These are phyloP conservation scores for Massarina eburnea DNA, from an alignment of 2,329 filamentous ascomycete genomes.

Conservation along the genomic window DNA sequence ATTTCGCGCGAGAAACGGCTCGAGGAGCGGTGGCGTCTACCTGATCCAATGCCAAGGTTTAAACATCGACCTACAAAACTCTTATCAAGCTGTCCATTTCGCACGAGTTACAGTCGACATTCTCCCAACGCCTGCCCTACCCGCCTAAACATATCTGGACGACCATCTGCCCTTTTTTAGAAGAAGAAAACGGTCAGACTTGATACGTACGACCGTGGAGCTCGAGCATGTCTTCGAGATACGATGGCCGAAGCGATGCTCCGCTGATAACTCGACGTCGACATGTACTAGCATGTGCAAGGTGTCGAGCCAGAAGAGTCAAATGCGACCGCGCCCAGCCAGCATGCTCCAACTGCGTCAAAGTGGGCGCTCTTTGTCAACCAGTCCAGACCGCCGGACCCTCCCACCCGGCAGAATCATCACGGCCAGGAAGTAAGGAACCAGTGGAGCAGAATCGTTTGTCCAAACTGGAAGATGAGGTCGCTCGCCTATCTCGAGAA, in stretches of 20 bases:
- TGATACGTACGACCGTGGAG: neutral
- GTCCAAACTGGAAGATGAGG: slow-evolving; percentile 19
- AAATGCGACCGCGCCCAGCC: slow-evolving; percentile 26
- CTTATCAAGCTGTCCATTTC: slow-evolving; percentile 3
- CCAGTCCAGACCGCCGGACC: slow-evolving; percentile 14
- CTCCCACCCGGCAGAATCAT: slow-evolving; percentile 4
- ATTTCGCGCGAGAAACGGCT: slow-evolving; percentile 9
- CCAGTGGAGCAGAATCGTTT: slow-evolving; percentile 14
- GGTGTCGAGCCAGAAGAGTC: slow-evolving; percentile 24
- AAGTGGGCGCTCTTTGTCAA: slow-evolving; percentile 20
- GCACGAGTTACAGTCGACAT: slow-evolving; percentile 6
- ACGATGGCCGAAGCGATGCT: slow-evolving; percentile 17
- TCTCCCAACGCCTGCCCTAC: slow-evolving; percentile 3
- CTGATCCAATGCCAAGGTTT: slow-evolving; percentile 2
- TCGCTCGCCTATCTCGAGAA: slow-evolving; percentile 18
- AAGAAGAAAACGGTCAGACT: neutral
- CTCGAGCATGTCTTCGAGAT: slow-evolving; percentile 10
- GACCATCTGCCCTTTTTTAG: neutral
- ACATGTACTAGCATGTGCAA: slow-evolving; percentile 21
- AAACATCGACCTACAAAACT: slow-evolving; percentile 10
- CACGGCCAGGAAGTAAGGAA: slow-evolving; percentile 12
- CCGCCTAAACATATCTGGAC: neutral
- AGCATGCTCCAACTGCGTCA: slow-evolving; percentile 24
- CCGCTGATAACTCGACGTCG: slow-evolving; percentile 24
- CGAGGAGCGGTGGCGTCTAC: neutral